Conservation (phyloP, 495 filamentous ascomycete genomes). For the Penicillium taxi region DNA sequence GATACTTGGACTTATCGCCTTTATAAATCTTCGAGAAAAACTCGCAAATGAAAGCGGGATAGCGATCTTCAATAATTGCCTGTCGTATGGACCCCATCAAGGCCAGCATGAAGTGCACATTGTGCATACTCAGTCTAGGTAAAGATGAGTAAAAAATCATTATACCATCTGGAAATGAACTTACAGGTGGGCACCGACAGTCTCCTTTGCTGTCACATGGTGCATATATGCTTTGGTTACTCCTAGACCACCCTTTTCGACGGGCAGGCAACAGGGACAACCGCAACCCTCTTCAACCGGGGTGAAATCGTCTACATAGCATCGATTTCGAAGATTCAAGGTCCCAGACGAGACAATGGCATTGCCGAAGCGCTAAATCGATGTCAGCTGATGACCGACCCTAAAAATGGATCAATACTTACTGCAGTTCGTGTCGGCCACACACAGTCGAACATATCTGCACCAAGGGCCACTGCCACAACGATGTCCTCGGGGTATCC, state of each 20-base stretch:
- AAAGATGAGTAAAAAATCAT: constrained; percentile 9
- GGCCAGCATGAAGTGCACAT: constrained; percentile 80
- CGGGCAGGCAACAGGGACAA: constrained; percentile 68
- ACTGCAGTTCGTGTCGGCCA: constrained; percentile 94
- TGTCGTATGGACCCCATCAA: constrained; percentile 69
- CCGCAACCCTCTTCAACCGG: constrained; percentile 76
- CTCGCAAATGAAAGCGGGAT: constrained; percentile 65
- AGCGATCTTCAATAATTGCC: constrained; percentile 76
- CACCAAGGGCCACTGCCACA: constrained; percentile 83
- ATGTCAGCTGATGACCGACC: not conserved
- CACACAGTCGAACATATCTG: constrained; percentile 99
- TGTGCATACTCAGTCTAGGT: constrained; percentile 78
- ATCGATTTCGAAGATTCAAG: constrained; percentile 72
- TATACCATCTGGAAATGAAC: constrained; percentile 5
- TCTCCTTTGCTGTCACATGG: constrained; percentile 89
- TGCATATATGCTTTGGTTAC: constrained; percentile 85
- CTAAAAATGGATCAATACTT: constrained; percentile 10
- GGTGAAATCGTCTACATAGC: constrained; percentile 68
- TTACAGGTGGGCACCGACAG: constrained; percentile 82
- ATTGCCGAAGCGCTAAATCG: constrained; percentile 69
- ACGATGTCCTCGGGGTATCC: constrained; percentile 93
- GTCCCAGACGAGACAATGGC: constrained; percentile 75
- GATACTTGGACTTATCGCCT: constrained; percentile 59
- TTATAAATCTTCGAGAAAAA: constrained; percentile 70
- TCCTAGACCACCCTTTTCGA: constrained; percentile 63